Evolutionary conservation across 2,329 filamentous ascomycete genomes (phyloP).

Genomic region (Escovopsis sp.): DNA sequence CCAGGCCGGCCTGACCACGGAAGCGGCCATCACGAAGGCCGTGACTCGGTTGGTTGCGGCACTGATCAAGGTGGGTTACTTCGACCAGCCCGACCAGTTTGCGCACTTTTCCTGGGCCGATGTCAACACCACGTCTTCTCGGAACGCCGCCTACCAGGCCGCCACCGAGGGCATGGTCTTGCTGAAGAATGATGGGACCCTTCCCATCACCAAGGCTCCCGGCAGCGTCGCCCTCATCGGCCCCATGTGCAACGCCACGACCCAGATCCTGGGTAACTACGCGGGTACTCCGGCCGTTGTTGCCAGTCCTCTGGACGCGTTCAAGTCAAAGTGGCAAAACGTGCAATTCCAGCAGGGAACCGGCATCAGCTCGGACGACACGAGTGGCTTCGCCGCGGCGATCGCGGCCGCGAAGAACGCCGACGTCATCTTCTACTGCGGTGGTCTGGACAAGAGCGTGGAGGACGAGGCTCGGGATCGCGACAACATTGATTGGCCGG

Average conservation of each 20-base stretch:
- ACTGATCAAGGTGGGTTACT: constrained; percentile 42
- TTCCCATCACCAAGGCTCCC: constrained; percentile 26
- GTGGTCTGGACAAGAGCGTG: constrained; percentile 37
- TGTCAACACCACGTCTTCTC: constrained; percentile 38
- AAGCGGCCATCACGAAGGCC: constrained; percentile 4
- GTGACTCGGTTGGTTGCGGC: constrained; percentile 34
- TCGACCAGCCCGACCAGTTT: constrained; percentile 36
- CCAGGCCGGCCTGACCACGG: constrained; percentile 27
- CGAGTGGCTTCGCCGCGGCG: constrained; percentile 17
- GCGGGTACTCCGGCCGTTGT: constrained; percentile 11
- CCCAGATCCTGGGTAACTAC: constrained; percentile 12
- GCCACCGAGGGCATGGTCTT: constrained; percentile 32
- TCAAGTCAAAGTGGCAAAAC: constrained; percentile 6
- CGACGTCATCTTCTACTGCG: constrained; percentile 38
- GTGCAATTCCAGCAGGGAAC: constrained; percentile 24
- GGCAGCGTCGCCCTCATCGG: constrained; percentile 16
- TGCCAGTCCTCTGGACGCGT: constrained; percentile 5
- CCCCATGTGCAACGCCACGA: constrained; percentile 25
- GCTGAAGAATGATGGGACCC: constrained; percentile 38
- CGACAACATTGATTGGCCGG: constrained; percentile 34
- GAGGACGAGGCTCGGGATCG: constrained; percentile 40
- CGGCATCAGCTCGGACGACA: constrained; percentile 13
- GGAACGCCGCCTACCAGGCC: constrained; percentile 40
- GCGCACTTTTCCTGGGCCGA: constrained; percentile 37
- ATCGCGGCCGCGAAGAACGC: constrained; percentile 25